Evolutionary conservation across 2,329 filamentous ascomycete species (phyloP).

Genomic region (Monascus ruber): DNA sequence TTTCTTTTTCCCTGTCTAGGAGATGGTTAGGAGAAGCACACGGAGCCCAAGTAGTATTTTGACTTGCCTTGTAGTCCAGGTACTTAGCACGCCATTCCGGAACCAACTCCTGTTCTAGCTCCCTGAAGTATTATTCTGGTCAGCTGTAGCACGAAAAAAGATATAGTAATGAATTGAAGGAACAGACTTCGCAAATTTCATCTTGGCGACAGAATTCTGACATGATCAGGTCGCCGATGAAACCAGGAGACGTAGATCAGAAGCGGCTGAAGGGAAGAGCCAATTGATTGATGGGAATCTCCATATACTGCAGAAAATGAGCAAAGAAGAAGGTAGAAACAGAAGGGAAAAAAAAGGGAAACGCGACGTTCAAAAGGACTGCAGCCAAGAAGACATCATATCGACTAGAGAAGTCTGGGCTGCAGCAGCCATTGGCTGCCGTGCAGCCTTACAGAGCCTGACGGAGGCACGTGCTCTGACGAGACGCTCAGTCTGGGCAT

Average conservation of each 20-base stretch:
- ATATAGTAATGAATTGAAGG: conserved; percentile 1
- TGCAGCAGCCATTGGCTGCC: too few relatives aligned
- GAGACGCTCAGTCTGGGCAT: too few relatives aligned
- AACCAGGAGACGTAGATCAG: background rate
- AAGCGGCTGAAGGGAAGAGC: background rate
- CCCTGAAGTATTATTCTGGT: conserved; percentile 33
- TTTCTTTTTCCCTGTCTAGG: conserved; percentile 70
- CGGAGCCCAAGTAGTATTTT: background rate
- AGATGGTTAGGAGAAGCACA: background rate
- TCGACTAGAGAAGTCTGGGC: too few relatives aligned
- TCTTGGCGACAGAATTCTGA: conserved; percentile 19
- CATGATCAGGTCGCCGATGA: conserved; percentile 1
- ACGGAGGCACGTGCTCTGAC: too few relatives aligned
- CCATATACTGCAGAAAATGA: background rate
- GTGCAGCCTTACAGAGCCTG: too few relatives aligned
- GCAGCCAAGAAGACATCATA: too few relatives aligned
- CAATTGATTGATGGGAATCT: background rate
- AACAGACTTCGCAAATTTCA: conserved; percentile 53
- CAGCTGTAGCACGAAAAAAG: conserved; percentile 8
- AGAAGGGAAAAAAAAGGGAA: background rate
- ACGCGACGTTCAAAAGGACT: too few relatives aligned
- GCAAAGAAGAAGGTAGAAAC: conserved; percentile 2
- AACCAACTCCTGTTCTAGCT: conserved; percentile 77
- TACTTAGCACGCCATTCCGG: conserved; percentile 95
- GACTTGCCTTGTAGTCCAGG: conserved; percentile 71